phyloP scores from a whole-genome alignment of 2,329 filamentous ascomycete genomes.

The Hymenoscyphus fraxineus region DNA sequence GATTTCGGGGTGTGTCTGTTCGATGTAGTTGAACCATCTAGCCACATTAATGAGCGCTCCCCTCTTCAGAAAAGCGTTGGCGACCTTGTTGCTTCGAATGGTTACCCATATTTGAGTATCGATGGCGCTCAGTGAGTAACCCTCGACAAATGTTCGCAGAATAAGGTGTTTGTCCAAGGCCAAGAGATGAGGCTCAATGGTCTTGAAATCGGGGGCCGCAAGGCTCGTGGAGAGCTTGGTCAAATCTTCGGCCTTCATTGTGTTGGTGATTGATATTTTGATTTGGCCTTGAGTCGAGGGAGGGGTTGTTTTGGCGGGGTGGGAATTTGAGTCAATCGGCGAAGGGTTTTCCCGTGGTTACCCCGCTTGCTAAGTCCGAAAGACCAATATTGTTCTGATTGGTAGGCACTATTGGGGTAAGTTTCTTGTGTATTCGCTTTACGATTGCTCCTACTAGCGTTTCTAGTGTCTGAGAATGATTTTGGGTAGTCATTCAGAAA shows the following conservation, averaged over 20 bases:
- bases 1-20: conserved; percentile 75
- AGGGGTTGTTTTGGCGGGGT: conserved; percentile 4
- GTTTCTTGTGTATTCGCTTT: too few relatives aligned
- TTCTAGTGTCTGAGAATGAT: too few relatives aligned
- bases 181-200: conserved; percentile 68
- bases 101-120: conserved; percentile 83
- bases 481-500: too few relatives aligned
- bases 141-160: conserved; percentile 79
- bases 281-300: background rate
- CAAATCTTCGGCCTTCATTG: conserved; percentile 57
- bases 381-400: too few relatives aligned
- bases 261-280: conserved; percentile 24
- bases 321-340: conserved; percentile 4
- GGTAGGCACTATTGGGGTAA: too few relatives aligned
- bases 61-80: conserved; percentile 75
- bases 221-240: conserved; percentile 49
- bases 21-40: conserved; percentile 85
- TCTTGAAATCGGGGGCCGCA: conserved; percentile 70
- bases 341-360: background rate
- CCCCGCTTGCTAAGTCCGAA: background rate
- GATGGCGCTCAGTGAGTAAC: conserved; percentile 67
- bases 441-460: too few relatives aligned
- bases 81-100: conserved; percentile 79
- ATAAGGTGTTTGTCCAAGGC: conserved; percentile 84
- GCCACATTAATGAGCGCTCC: conserved; percentile 71